Conservation (phyloP, 1,139 yeast species). For the Yamadazyma siamensis region DNA sequence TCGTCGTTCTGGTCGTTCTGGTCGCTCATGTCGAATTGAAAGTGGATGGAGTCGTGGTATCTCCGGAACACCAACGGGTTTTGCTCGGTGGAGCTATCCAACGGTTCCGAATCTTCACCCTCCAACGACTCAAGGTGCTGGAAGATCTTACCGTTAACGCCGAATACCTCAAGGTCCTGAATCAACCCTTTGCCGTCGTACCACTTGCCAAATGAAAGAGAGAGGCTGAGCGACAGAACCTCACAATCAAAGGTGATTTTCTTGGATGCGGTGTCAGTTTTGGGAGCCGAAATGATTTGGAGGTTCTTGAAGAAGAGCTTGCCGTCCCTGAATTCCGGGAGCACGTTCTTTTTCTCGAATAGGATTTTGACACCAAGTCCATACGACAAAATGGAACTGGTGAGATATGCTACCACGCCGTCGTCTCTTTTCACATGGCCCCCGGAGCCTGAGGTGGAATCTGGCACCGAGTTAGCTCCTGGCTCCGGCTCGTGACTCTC, state of each 20-base stretch:
- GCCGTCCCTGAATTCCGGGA: slow-evolving; percentile 56
- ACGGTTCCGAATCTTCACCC: slow-evolving; percentile 2
- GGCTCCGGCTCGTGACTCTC: slow-evolving; percentile 13
- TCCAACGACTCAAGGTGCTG: slow-evolving; percentile 7
- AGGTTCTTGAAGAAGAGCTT: slow-evolving; percentile 59
- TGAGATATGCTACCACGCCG: slow-evolving; percentile 30
- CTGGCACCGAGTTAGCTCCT: slow-evolving; percentile 7
- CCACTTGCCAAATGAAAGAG: slow-evolving; percentile 68
- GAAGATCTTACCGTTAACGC: slow-evolving; percentile 53
- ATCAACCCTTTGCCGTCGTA: slow-evolving; percentile 65
- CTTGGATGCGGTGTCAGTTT: slow-evolving; percentile 12
- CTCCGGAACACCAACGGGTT: slow-evolving; percentile 11
- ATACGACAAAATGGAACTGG: slow-evolving; percentile 36
- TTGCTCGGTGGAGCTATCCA: neutral
- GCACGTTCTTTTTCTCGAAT: slow-evolving; percentile 33
- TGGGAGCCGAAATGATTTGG: slow-evolving; percentile 22
- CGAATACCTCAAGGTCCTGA: slow-evolving; percentile 58
- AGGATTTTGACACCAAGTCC: slow-evolving; percentile 38
- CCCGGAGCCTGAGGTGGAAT: neutral
- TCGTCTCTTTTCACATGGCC: slow-evolving; percentile 15
- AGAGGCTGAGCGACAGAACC: slow-evolving; percentile 53
- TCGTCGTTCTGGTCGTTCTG: slow-evolving; percentile 20
- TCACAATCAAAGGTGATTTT: slow-evolving; percentile 32
- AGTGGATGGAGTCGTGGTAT: slow-evolving; percentile 27
- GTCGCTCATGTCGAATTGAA: slow-evolving; percentile 32